Evolutionary conservation across 768 basidiomycete genomes (phyloP), one percentile per base, ranked within the genome.

Genomic region (Phlegmacium glaucopus): DNA sequence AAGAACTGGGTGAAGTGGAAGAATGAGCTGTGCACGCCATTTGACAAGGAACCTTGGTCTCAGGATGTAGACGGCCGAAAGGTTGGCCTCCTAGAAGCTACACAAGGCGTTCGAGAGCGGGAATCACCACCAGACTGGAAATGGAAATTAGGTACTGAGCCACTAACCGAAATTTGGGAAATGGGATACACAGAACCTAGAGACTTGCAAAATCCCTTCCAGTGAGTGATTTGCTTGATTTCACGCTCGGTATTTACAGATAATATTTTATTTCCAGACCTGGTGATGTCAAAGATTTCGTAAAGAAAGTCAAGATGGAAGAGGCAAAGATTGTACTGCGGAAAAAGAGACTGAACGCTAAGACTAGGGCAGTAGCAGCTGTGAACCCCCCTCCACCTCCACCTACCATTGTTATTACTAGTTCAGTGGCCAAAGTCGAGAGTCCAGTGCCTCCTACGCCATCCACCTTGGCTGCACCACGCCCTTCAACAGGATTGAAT

Each of bases 1-100:
- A 84, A 81, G 62, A 93, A 91, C 58, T 94, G 92, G 92, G 81
- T 90, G 4, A 80, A 78, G 52, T 94, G 90, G 91, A 94, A 94
- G 69, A 88, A 87, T 53, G 83, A 88, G 35, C 64, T 86, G 2
- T 94, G 91, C 60, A 70, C 79, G 12, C 79, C 85, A 3, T 93
- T 94, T 58, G 88, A 90, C 60, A 83, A 83, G 55, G 82, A 82
- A 32, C 74, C 86, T 5, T 81, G 84, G 78, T 68, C 66, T 9
- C 62, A 66, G 36, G 73, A 77, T 42, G 51, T 81, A 26, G 69
- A 75, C 43, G 78, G 71, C 4, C 63, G 66, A 56, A 76, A 72
- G 44, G 71, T 79, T 17, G 79, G 78, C 11, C 60, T 90, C 30
- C 77, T 86, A 55, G 82, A 83, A 54, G 80, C 80, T 16, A 89